These are phyloP conservation scores for Hypoxylon sp. DNA, from an alignment of 2,329 filamentous ascomycete genomes.

Conservation along the genomic window DNA sequence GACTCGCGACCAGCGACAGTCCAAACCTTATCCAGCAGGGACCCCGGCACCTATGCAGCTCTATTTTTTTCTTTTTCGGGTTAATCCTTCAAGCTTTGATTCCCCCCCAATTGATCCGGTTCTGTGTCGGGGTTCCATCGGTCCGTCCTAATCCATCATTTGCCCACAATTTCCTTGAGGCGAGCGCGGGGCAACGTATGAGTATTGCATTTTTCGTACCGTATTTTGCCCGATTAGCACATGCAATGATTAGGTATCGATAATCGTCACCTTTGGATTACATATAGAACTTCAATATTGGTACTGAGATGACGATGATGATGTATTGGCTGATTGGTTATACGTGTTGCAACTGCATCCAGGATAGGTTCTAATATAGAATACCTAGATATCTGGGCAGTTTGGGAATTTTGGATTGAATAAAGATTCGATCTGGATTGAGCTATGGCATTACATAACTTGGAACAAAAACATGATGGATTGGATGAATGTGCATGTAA, in stretches of 20 bases:
- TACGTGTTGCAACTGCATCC: not conserved
- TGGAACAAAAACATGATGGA: conserved; percentile 1
- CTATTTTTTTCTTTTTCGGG: conserved; percentile 38
- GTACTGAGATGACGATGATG: not conserved
- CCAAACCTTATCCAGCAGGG: conserved; percentile 26
- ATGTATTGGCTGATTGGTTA: conserved; percentile 5
- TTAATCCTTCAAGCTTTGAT: conserved; percentile 42
- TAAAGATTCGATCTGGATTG: not conserved
- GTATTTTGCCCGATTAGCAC: conserved; percentile 40
- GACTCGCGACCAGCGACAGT: conserved; percentile 38
- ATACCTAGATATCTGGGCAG: not conserved
- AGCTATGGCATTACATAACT: not conserved
- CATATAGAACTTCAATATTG: not conserved
- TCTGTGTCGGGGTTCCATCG: conserved; percentile 32
- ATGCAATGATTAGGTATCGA: conserved; percentile 19
- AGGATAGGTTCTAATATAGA: not conserved
- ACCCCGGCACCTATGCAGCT: conserved; percentile 22
- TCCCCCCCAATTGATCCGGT: conserved; percentile 45
- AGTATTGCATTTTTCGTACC: conserved; percentile 21
- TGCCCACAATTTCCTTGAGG: conserved; percentile 12
- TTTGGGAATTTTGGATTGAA: not conserved
- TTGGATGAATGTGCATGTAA: conserved; percentile 6
- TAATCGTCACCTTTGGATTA: not conserved
- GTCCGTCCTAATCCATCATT: conserved; percentile 32
- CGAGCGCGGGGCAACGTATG: conserved; percentile 48